Base-by-base conservation (phyloP, 177 flowering plant species). In the Vitis hybrid region DNA sequence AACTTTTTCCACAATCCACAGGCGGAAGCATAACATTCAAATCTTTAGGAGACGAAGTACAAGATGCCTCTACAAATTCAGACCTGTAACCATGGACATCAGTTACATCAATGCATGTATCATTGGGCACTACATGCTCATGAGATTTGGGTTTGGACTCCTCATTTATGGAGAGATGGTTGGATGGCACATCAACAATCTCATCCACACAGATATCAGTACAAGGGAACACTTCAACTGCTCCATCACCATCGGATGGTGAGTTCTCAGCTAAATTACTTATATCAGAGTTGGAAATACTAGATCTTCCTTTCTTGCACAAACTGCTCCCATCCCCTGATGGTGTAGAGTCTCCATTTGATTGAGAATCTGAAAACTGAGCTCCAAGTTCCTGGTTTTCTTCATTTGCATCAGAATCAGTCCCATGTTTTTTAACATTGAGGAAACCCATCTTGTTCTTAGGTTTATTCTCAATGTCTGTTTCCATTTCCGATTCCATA, bases 401-500 rank as follows among this genome's bases (percentile, higher is more conserved):
- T 60, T 74, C 83, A 76, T 76, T 80, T 70, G 73, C 78, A 67
- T 83, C 86, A 66, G 85, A 80, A 78, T 81, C 81, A 60, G 65
- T 59, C 58, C 63, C 74, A 65, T 64, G 72, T 32, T 56, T 81
- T 57, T 65, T 76, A 30, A 67, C 63, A 55, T 65, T 72, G 69
- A 64, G 58, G 64, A 76, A 76, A 27, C 67, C 65, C 1, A 7
- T 8, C 68, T 79, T 70, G 35, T 64, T 72, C 76, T 81, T 89
- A 52, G 70, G 62, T 76, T 74, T 84, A 68, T 69, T 65, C n/a
- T 89, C 94, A 67, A 76, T 73, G 59, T 89, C 97, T 40, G 88
- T 90, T 70, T 91, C 97, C 62, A 82, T 73, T 83, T 95, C 98
- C 12, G 93, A 86, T 10, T 93, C 99, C 85, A 92, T 85, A 27